Conservation (phyloP, 306 rosid genomes). For the Quercus dentata region DNA sequence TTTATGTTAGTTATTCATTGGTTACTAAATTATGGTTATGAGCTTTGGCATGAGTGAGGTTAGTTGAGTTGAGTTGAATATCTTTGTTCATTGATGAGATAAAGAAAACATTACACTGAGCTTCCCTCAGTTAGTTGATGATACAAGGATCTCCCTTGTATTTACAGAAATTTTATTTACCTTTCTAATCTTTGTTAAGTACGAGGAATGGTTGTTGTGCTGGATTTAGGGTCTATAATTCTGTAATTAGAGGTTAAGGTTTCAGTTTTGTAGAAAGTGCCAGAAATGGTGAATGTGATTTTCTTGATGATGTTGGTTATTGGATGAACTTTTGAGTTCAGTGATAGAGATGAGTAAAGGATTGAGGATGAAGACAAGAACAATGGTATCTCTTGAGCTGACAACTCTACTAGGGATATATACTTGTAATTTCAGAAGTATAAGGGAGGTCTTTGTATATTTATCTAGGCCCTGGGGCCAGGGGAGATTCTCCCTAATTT, state of each 20-base stretch:
- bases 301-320: background rate
- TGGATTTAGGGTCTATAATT: background rate
- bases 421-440: background rate
- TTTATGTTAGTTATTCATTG: background rate
- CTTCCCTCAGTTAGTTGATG: background rate
- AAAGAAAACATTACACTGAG: background rate
- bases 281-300: background rate
- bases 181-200: background rate
- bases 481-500: background rate
- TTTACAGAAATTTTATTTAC: background rate
- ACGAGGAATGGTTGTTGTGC: background rate
- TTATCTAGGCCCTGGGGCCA: background rate
- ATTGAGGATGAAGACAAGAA: background rate
- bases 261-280: background rate
- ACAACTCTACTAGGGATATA: background rate
- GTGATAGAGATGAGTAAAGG: background rate
- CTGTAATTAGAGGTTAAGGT: background rate
- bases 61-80: background rate
- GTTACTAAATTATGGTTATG: background rate
- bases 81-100: background rate
- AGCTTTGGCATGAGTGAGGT: background rate
- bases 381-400: background rate
- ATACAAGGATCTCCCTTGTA: background rate
- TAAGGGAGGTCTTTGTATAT: background rate
- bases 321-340: background rate